phyloP scores from a whole-genome alignment of 2,329 filamentous ascomycete genomes.

The Cladophialophora chaetospira region DNA sequence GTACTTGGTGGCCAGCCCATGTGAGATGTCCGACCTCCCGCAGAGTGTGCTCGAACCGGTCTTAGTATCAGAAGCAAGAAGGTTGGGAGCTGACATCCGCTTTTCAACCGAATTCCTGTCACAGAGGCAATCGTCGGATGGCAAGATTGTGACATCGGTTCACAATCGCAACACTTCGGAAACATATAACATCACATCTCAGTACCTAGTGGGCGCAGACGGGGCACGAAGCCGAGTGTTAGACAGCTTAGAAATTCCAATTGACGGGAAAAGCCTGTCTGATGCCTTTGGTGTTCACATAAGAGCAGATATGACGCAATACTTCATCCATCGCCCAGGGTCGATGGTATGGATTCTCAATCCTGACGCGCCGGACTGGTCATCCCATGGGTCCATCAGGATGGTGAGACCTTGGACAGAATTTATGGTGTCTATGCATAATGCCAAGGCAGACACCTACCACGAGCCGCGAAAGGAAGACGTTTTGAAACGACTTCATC shows the following conservation, averaged over 20 bases:
- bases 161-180: slow-evolving; percentile 40
- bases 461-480: slow-evolving; percentile 36
- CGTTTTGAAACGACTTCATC: slow-evolving; percentile 36
- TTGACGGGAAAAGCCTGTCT: slow-evolving; percentile 48
- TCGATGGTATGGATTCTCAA: slow-evolving; percentile 64
- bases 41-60: slow-evolving; percentile 48
- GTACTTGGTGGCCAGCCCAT: slow-evolving; percentile 45
- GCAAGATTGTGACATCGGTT: slow-evolving; percentile 36
- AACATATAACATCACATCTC: slow-evolving; percentile 52
- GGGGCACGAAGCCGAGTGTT: slow-evolving; percentile 52
- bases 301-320: slow-evolving; percentile 53
- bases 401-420: slow-evolving; percentile 67
- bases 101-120: slow-evolving; percentile 40
- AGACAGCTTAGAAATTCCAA: slow-evolving; percentile 49
- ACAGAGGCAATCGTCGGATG: slow-evolving; percentile 30
- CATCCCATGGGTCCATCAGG: slow-evolving; percentile 52
- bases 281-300: slow-evolving; percentile 55
- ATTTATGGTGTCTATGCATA: slow-evolving; percentile 60
- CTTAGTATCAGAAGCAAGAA: slow-evolving; percentile 40
- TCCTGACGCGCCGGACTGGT: slow-evolving; percentile 55
- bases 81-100: slow-evolving; percentile 41
- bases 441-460: slow-evolving; percentile 38
- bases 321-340: slow-evolving; percentile 53
- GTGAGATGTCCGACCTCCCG: slow-evolving; percentile 44
- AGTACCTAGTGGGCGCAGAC: slow-evolving; percentile 63